Evolutionary conservation across 1,284 basidiomycete genomes (phyloP), one percentile per base, ranked within the genome.

Genomic region (Cystobasidium slooffiae): DNA sequence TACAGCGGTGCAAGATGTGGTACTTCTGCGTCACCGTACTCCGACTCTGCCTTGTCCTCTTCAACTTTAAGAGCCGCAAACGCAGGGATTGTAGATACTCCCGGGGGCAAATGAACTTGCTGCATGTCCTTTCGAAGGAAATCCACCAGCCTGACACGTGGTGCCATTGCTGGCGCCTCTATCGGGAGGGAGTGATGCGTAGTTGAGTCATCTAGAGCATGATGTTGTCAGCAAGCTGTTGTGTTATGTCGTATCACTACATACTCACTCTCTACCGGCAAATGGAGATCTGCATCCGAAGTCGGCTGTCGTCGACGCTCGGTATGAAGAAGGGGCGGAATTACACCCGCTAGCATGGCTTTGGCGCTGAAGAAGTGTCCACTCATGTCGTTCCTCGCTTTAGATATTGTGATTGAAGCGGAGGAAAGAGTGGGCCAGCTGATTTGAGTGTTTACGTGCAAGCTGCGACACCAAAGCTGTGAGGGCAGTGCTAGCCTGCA

Each of bases 261-360:
- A 14, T 22, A 41, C 56, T 59, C n/a, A 59, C 56, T 39, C 20
- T 41, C 37, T 2, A 59, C 56, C n/a, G 39, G 56, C 4, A 43
- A 39, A 16, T 41, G 56, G 22, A 59, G 56, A 59, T 59, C 56
- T 20, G 56, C 56, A n/a, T 59, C 37, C 9, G 56, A 31, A 22
- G 6, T 5, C 6, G 56, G 14, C 9, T 10, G 56, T 39, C 56
- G 56, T n/a, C 56, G 39, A n/a, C 20, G 37, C 7, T 59, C n/a
- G 20, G 37, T 22, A 41, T 59, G 56, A 6, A 59, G 7, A 6
- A 59, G 20, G 9, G 56, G 56, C 43, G 56, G 56, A 59, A 59
- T 41, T 6, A n/a, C 39, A 22, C 56, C 39, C 56, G 56, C 37
- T n/a, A 59, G 39, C 56, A 59, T 59, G 20, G 56, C 56, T 59